These are phyloP conservation scores for Rusavskia elegans DNA, from an alignment of 495 filamentous ascomycete species.

Conservation along the genomic window DNA sequence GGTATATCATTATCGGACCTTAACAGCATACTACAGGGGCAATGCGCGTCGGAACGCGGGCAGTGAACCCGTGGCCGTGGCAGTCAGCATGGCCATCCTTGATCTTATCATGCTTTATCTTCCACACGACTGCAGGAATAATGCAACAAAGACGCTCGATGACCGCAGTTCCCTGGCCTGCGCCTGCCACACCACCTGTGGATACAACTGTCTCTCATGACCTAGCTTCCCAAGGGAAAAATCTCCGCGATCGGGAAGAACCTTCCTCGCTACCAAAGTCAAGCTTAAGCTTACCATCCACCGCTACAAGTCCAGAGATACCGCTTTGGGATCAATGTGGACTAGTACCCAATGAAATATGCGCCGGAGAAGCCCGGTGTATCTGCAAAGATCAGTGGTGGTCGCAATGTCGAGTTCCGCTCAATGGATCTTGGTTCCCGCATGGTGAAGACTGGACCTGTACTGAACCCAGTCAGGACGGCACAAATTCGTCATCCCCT, in stretches of 20 bases:
- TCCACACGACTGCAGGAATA: too few species aligned
- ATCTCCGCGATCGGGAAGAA: neutral
- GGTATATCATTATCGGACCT: too few species aligned
- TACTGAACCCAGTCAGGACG: neutral
- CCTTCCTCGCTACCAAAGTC: neutral
- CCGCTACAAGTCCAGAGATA: neutral
- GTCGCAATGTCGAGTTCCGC: neutral
- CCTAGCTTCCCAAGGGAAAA: too few species aligned
- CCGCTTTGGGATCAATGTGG: neutral
- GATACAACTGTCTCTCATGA: too few species aligned
- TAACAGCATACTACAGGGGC: too few species aligned
- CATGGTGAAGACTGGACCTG: neutral
- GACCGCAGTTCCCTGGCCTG: too few species aligned
- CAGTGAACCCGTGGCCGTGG: too few species aligned
- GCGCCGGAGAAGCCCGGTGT: neutral
- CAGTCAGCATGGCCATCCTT: too few species aligned
- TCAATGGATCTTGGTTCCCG: neutral
- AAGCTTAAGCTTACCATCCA: neutral
- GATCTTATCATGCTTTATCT: too few species aligned
- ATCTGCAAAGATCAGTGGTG: slow-evolving; percentile 2
- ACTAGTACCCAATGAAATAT: neutral
- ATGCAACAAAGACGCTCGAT: too few species aligned
- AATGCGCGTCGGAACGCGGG: too few species aligned
- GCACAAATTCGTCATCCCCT: neutral
- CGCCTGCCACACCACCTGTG: too few species aligned